Base-by-base conservation (phyloP, 2,329 filamentous ascomycete species). In the Phoma sp. region DNA sequence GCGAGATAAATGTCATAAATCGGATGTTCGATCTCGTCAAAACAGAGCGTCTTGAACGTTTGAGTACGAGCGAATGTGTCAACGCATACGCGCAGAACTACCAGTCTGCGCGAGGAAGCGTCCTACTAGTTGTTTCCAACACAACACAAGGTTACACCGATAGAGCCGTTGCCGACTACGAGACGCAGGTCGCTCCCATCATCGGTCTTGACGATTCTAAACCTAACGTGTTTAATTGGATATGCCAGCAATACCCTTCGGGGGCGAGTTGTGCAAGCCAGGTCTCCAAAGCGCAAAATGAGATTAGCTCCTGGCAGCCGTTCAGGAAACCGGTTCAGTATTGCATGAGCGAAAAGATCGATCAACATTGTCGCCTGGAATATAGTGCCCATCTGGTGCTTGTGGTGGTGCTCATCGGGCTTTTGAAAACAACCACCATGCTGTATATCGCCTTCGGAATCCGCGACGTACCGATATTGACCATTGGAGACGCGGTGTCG, bases 401-500 rank as follows among this genome's bases (percentile, higher is more conserved):
- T 64, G 20, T 57, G n/a, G 56, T 66, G n/a, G 53, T 46, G 4
- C 20, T 47, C 14, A 45, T 56, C 25, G 60, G 60, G 21, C 17
- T 56, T n/a, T 5, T 40, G 9, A 40, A 30, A 10, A 43, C 39
- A 21, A 17, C 33, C 3, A 26, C 25, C 1, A 51, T 51, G 47
- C 23, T 43, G 18, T 51, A 23, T n/a, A 25, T 51, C 7, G 29
- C 39, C 12, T 45, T 51, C 23, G 7, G 20, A n/a, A 11, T 43
- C 2, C 4, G n/a, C 4, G 32, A 45, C 2, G 20, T 18, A 12
- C 49, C 49, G n/a, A 18, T 47, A n/a, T 12, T 53, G 21, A 71
- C 62, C 1, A 57, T 64, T 7, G 67, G 62, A 18, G 70, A 67
- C 53, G 70, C 64, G 1, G 50, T 69, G 10, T 42, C 57, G 4